These are phyloP conservation scores for Colletotrichum sp. DNA, from an alignment of 2,329 filamentous ascomycete genomes.

Conservation along the genomic window DNA sequence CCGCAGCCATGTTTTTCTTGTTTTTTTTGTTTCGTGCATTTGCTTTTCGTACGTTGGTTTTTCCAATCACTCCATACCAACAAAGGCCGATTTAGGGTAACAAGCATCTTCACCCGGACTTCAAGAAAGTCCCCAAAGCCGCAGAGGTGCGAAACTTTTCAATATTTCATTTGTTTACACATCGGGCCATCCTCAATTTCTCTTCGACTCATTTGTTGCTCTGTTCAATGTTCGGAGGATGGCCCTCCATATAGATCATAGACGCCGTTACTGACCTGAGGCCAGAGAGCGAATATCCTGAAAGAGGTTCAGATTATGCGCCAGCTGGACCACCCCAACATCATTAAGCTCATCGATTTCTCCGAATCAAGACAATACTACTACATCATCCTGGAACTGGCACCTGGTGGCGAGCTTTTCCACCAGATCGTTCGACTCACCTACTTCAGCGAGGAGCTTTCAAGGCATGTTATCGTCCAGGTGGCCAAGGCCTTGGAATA, in stretches of 20 bases:
- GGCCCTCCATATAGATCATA: background rate
- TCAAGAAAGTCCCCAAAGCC: slow-evolving; percentile 92
- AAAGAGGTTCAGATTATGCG: slow-evolving; percentile 99
- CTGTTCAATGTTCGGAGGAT: slow-evolving; percentile 24
- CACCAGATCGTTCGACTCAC: slow-evolving; percentile 98
- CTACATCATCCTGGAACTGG: slow-evolving; percentile 95
- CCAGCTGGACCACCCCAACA: slow-evolving; percentile 93
- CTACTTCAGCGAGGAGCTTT: slow-evolving; percentile 96
- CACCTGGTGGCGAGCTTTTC: slow-evolving; percentile 94
- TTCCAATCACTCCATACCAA: slow-evolving; percentile 52
- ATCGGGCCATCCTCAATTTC: slow-evolving; percentile 29
- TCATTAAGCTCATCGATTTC: slow-evolving; percentile 92
- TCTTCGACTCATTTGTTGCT: slow-evolving; percentile 30
- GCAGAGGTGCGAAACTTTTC: slow-evolving; percentile 84
- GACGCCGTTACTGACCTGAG: slow-evolving; percentile 30
- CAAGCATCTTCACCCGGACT: slow-evolving; percentile 93
- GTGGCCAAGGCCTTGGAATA: slow-evolving; percentile 96
- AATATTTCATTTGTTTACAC: slow-evolving; percentile 36
- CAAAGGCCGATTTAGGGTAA: slow-evolving; percentile 73
- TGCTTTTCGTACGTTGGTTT: slow-evolving; percentile 27
- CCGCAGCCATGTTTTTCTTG: slow-evolving; percentile 23
- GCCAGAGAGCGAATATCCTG: slow-evolving; percentile 91
- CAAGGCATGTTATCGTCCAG: slow-evolving; percentile 91
- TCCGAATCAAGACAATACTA: slow-evolving; percentile 95
- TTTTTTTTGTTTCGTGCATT: slow-evolving; percentile 23